Base-by-base conservation (phyloP, 1,139 yeast genomes). In the Scheffersomyces insectosa region DNA sequence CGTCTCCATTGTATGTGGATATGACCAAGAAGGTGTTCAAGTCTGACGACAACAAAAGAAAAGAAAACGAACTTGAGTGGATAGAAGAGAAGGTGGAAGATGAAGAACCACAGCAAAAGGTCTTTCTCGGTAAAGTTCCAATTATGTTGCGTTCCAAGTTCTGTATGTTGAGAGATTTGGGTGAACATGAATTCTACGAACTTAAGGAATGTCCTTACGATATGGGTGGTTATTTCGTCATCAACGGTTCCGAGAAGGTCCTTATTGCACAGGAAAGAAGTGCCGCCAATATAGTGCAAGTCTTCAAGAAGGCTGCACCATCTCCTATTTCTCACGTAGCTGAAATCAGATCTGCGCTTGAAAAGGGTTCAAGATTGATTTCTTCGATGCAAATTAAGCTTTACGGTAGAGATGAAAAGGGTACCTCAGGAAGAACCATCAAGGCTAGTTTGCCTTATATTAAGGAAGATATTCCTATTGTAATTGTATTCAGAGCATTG, bases 171-270 rank as follows among this genome's bases (percentile, higher is more conserved):
- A 80, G 91, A 59, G 97, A 89, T 49, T 79, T 93, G 55, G 84
- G 89, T n/a, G 99, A 93, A 58, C 91, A 88, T 55, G 99, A 93
- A 66, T 81, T 91, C 60, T 93, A 90, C 67, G 96, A 91, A 59
- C 80, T 93, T 61, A 91, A 93, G 68, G 99, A 93, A 70, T 93
- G 99, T 71, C 99, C 99, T 28, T 93, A 88, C 67, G 99, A 93
- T 77, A 93, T 90, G 93, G 99, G 99, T 66, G 99, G 99, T 50
- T 93, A 93, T 68, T 93, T 93, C 63, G 95, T 93, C 57, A 93
- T 93, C 62, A 93, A 93, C 71, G 99, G 99, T 57, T 90, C 97
- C 23, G 99, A 93, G 68, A 93, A 93, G 68, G 99, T 93, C 46
- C 77, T 93, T 61, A 93, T 93, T 74, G 99, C 99, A 20, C 99